Conservation (phyloP, 257 asterid species). For the Solanum tarijense region DNA sequence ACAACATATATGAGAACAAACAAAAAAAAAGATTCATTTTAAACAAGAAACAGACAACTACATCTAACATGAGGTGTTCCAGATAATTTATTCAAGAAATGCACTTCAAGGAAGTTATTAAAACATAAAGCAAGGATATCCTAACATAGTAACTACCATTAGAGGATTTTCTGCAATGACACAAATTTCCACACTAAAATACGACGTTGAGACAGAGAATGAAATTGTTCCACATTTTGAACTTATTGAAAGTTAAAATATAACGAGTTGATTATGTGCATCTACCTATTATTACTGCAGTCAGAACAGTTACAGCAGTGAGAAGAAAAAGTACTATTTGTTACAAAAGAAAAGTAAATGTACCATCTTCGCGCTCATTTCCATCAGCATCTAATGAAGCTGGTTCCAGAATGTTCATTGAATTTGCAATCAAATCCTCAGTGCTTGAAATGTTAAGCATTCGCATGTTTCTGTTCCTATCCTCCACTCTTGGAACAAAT, state of each 20-base stretch:
- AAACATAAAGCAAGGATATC: neutral
- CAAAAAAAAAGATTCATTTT: neutral
- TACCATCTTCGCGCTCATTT: conserved; percentile 86
- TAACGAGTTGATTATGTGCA: neutral
- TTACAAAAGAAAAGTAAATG: neutral
- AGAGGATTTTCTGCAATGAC: neutral
- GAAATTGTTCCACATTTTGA: neutral
- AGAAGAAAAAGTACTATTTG: neutral
- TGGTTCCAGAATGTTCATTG: conserved; percentile 93
- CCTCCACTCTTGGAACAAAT: conserved; percentile 91
- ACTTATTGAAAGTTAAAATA: neutral
- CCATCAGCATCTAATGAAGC: conserved; percentile 59
- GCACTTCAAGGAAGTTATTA: neutral
- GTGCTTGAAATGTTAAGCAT: conserved; percentile 74
- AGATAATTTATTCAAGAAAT: neutral
- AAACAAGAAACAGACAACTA: neutral
- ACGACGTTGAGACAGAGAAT: neutral
- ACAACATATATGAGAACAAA: neutral
- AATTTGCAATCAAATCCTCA: conserved; percentile 75
- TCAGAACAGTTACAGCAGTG: neutral
- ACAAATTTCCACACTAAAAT: neutral
- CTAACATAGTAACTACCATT: neutral
- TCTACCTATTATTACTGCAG: neutral
- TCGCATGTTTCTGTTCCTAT: conserved; percentile 86
- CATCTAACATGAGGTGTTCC: neutral